These are phyloP conservation scores for Myxozyma vanderwaltii DNA, from an alignment of 805 yeast species.

Conservation along the genomic window DNA sequence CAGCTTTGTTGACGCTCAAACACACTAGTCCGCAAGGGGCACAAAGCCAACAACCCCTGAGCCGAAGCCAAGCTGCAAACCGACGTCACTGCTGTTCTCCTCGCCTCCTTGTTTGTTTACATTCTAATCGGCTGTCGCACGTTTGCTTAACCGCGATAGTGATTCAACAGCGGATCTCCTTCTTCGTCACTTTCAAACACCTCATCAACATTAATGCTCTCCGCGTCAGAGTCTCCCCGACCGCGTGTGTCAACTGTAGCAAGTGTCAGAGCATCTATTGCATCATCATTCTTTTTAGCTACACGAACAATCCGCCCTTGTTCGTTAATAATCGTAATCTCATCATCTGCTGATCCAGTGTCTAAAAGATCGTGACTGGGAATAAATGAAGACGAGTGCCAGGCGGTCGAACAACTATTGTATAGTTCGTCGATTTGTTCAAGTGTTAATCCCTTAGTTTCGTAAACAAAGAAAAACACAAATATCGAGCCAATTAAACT, in stretches of 20 bases:
- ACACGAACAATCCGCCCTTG: background rate
- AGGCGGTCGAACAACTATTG: conserved; percentile 34
- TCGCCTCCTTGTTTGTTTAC: conserved; percentile 7
- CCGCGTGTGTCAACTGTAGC: background rate
- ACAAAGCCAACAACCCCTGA: background rate
- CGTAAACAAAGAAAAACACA: conserved; percentile 71
- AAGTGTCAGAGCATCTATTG: background rate
- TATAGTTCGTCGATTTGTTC: conserved; percentile 78
- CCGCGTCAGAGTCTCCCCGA: conserved; percentile 8
- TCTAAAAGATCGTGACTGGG: conserved; percentile 3
- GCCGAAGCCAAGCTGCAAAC: background rate
- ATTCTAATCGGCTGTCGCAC: background rate
- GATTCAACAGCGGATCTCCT: conserved; percentile 7
- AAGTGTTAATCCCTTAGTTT: conserved; percentile 77
- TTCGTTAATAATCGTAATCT: background rate
- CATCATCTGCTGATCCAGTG: background rate
- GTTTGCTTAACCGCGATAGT: background rate
- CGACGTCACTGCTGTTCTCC: background rate
- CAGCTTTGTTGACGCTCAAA: no score
- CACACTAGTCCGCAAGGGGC: no score
- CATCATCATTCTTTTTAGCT: background rate
- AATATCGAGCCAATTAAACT: conserved; percentile 61
- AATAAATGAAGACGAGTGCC: conserved; percentile 17
- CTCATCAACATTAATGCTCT: conserved; percentile 1
- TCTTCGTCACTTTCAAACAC: conserved; percentile 1